Evolutionary conservation across 2,329 filamentous ascomycete species (phyloP), one percentile per base, ranked within the genome.

Genomic region (Exophiala sideris): DNA sequence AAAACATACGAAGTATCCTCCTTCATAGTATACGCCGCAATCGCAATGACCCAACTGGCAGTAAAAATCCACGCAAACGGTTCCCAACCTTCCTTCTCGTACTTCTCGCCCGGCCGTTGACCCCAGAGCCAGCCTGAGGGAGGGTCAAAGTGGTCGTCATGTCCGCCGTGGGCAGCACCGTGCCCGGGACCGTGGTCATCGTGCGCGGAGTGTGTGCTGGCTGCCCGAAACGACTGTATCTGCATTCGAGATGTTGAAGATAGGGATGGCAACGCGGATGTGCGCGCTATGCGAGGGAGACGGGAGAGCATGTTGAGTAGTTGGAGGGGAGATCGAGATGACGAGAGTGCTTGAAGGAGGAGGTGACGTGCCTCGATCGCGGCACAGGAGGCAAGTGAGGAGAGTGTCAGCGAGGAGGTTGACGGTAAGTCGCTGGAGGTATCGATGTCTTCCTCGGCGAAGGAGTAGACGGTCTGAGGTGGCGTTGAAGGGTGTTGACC

Each of bases 81-180:
- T 81, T 99, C 94, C 94, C 94, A 99, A 48, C 92, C 94, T 77
- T 99, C 94, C 73, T 90, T 88, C 81, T 95, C 84, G 70, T 89
- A 85, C 80, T 96, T 95, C 83, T 96, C 89, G 60, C 91, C 91
- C 34, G 94, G 94, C 79, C 91, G 91, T 66, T 96, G 82, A 63
- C 91, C 91, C 73, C 89, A 96, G 66, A 99, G 84, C 89, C 91
- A 96, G 66, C 94, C 94, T 52, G 79, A 82, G 2, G 94, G 92
- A 45, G 91, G 85, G 64, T 99, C 94, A 75, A 91, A 99, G 71
- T 91, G 87, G 64, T 48, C 48, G 14, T 62, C 61, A 24, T 64
- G 62, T 14, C 53, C 59, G 40, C 52, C 47, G 5, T 50, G 34
- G 39, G 50, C 33, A 14, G 40, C 50, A 32, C 58, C 46, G 33